Base-by-base conservation (phyloP, 2,329 filamentous ascomycete genomes). In the Gnomoniopsis sp. region DNA sequence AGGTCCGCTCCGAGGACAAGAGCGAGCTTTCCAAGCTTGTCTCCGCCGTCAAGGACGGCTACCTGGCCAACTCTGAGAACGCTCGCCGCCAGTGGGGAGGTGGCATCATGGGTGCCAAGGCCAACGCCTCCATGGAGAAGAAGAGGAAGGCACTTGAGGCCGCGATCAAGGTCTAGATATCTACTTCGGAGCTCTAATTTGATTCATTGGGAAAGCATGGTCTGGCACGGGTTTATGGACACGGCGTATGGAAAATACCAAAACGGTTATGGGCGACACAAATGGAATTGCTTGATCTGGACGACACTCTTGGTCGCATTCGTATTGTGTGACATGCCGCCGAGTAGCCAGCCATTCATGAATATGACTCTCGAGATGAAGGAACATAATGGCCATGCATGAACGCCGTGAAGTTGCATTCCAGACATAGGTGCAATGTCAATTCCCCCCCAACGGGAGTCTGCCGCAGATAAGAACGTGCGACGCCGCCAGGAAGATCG, bases 31-130 rank as follows among this genome's bases (percentile, higher is more conserved):
- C 91, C 79, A 99, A 99, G 88, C 88, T 99, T 76, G 82, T 97
- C 75, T 90, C 90, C 67, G 88, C 95, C 75, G 84, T 99, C 86
- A 98, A 99, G 89, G 93, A 98, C 74, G 95, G 93, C 69, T 99
- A 96, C 87, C 81, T 90, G 72, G 92, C 96, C 80, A 96, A 96
- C 87, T 90, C 90, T 78, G 93, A 98, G 82, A 89, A 92, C 75
- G 79, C 85, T 72, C 89, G 91, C 79, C 88, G 89, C 77, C 90
- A 93, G 82, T 99, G 96, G 95, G 95, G 96, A 83, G 95, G 95
- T 86, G 96, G 96, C 80, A 97, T 99, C 83, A 97, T 99, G 93
- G 84, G 95, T 74, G 84, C 88, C 77, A 99, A 99, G 91, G 93
- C 95, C 75, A 87, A 86, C 79, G 85, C 84, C 79, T 80, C 80